Evolutionary conservation across 1,284 basidiomycete species (phyloP).

Genomic region (Austropuccinia psidii): DNA sequence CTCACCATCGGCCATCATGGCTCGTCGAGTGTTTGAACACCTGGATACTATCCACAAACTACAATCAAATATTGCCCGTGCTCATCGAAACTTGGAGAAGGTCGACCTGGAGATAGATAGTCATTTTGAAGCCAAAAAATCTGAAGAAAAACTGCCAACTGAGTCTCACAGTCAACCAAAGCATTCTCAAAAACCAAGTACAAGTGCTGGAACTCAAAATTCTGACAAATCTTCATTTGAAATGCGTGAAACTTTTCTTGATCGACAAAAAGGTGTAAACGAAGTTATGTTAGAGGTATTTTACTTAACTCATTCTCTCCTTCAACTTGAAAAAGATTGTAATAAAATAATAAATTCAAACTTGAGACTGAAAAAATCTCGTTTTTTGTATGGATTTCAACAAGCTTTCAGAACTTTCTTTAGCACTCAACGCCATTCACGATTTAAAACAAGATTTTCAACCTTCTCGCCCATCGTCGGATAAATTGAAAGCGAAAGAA

Average conservation of each 20-base stretch:
- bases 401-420: background rate
- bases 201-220: background rate
- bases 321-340: no score
- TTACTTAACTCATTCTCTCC: background rate
- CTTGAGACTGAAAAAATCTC: no score
- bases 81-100: background rate
- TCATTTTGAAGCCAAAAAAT: background rate
- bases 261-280: background rate
- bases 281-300: background rate
- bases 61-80: background rate
- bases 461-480: no score
- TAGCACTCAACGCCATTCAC: background rate
- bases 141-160: background rate
- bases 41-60: background rate
- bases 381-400: no score
- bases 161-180: background rate
- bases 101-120: background rate
- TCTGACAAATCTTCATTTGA: background rate
- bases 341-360: no score
- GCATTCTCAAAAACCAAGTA: background rate
- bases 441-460: no score
- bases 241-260: background rate
- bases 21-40: background rate
- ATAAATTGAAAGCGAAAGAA: no score
- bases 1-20: background rate